Percentiles rank a stretch among this genome's conserved stretches.
phyloP scores from a whole-genome alignment of 257 asterid genomes.

The Solanum clarkiae region DNA sequence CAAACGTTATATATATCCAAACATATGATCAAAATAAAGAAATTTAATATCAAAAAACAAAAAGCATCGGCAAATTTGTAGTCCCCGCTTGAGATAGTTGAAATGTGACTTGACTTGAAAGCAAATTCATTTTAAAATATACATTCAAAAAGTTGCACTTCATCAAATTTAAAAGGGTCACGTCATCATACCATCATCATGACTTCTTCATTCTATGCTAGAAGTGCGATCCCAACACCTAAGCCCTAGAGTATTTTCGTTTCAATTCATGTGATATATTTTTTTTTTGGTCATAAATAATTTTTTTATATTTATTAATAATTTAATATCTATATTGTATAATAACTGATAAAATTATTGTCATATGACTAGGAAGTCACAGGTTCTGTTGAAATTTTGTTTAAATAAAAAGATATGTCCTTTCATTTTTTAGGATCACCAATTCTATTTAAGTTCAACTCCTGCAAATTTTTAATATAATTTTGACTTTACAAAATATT shows the following conservation, averaged over 20 bases:
- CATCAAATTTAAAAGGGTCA: background rate
- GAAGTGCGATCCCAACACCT: background rate
- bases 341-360: too few species aligned
- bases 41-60: background rate
- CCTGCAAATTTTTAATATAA: too few species aligned
- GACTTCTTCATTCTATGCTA: background rate
- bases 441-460: too few species aligned
- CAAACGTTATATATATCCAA: background rate
- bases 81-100: background rate
- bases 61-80: background rate
- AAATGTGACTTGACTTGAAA: conserved; percentile 5
- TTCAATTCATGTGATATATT: background rate
- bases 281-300: too few species aligned
- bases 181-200: conserved; percentile 6
- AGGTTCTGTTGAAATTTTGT: too few species aligned
- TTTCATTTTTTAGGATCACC: too few species aligned
- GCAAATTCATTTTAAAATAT: background rate
- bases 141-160: background rate
- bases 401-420: too few species aligned
- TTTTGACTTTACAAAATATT: too few species aligned
- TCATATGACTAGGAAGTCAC: too few species aligned
- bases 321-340: background rate
- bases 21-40: background rate
- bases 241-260: background rate
- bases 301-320: background rate